These are phyloP conservation scores for Podospora fimiseda DNA, from an alignment of 495 filamentous ascomycete genomes.

Conservation along the genomic window DNA sequence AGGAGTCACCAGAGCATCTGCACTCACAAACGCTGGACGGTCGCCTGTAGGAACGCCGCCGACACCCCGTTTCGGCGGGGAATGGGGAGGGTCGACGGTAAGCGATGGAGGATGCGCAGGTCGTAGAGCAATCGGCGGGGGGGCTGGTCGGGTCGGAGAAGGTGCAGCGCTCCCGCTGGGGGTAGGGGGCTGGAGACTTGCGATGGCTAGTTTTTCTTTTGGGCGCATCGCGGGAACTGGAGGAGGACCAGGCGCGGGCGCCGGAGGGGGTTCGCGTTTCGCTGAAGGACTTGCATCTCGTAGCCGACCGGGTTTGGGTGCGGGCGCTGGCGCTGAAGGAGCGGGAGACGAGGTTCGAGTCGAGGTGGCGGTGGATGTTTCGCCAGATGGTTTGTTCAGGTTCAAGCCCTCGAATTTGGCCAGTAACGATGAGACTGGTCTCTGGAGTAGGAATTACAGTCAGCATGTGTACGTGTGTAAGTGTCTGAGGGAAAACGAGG, in stretches of 20 bases:
- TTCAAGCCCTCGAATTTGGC: constrained; percentile 90
- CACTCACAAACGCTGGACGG: constrained; percentile 34
- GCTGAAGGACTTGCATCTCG: constrained; percentile 45
- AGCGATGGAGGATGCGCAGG: constrained; percentile 59
- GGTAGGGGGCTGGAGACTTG: constrained; percentile 18
- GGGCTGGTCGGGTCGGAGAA: constrained; percentile 24
- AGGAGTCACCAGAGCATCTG: constrained; percentile 43
- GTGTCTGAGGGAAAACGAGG: neutral
- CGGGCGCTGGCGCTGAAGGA: constrained; percentile 11
- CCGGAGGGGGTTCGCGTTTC: constrained; percentile 25
- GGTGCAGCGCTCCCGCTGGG: constrained; percentile 16
- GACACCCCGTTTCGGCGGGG: constrained; percentile 53
- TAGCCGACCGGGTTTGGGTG: constrained; percentile 32
- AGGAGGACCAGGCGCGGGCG: constrained; percentile 39
- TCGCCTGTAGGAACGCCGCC: constrained; percentile 35
- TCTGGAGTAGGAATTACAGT: constrained; percentile 32
- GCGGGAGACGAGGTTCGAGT: constrained; percentile 32
- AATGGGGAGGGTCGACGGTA: constrained; percentile 66
- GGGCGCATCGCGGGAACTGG: constrained; percentile 46
- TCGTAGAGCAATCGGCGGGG: constrained; percentile 41
- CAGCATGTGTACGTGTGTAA: constrained; percentile 9
- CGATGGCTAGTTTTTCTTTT: constrained; percentile 24
- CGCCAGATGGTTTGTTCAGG: constrained; percentile 33
- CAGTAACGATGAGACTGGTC: constrained; percentile 84
- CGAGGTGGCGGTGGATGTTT: constrained; percentile 26